A percentile compares a stretch with the other conserved stretches of the same genome.
These are phyloP conservation scores for Populus davidiana DNA, from an alignment of 345 rosid genomes.

Conservation along the genomic window DNA sequence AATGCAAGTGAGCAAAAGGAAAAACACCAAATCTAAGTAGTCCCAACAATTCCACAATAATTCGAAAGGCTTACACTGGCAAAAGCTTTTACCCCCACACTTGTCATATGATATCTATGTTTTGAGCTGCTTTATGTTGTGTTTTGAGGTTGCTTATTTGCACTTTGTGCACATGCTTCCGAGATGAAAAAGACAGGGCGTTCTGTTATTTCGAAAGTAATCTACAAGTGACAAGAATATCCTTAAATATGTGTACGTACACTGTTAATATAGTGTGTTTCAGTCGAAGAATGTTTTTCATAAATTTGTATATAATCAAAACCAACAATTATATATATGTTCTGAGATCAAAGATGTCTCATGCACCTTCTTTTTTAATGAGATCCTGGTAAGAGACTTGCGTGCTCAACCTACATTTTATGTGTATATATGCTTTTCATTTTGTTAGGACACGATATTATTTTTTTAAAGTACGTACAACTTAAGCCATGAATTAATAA, in stretches of 20 bases:
- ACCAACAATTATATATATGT: not conserved
- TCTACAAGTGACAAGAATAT: not conserved
- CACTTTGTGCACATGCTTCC: slow-evolving; percentile 7
- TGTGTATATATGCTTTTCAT: not conserved
- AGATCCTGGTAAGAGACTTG: not conserved
- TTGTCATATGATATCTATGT: not conserved
- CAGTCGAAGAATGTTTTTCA: not conserved
- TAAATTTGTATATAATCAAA: not conserved
- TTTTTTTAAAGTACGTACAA: not conserved
- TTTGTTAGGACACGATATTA: not conserved
- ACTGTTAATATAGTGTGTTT: not conserved
- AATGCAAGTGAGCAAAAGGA: not conserved
- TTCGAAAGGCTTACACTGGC: not conserved
- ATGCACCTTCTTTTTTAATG: not conserved
- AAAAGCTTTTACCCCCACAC: not conserved
- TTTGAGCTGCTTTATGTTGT: not conserved
- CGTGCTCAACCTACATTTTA: not conserved
- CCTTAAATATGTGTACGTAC: too few species aligned
- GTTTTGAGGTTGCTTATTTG: not conserved
- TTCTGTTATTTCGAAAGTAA: not conserved
- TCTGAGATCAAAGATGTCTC: not conserved
- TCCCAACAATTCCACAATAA: not conserved
- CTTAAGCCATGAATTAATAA: not conserved
- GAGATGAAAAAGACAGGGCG: slow-evolving; percentile 1
- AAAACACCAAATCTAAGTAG: not conserved